phyloP scores from a whole-genome alignment of 768 basidiomycete genomes.

The Mycena kentingensis region DNA sequence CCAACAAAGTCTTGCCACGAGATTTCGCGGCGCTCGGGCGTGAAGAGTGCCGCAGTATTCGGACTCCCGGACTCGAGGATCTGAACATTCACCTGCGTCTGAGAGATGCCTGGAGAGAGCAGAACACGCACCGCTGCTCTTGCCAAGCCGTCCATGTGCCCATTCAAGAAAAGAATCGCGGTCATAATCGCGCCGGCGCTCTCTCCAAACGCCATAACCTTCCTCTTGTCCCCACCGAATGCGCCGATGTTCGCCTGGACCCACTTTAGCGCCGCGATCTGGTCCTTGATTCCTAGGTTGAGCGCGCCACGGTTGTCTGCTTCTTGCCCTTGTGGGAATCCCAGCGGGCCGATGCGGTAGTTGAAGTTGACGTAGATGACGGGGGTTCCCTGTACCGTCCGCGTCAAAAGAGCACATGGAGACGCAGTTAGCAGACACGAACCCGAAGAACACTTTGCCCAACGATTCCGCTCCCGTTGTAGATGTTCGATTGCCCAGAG shows the following conservation, averaged over 20 bases:
- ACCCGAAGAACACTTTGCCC: slow-evolving; percentile 29
- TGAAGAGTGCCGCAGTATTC: slow-evolving; percentile 30
- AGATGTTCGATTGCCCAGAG: slow-evolving; percentile 22
- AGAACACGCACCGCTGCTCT: slow-evolving; percentile 32
- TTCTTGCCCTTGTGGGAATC: slow-evolving; percentile 44
- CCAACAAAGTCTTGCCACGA: slow-evolving; percentile 33
- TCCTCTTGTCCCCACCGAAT: slow-evolving; percentile 60
- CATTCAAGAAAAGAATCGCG: slow-evolving; percentile 37
- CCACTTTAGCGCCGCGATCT: slow-evolving; percentile 45
- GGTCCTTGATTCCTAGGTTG: slow-evolving; percentile 45
- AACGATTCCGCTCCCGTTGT: slow-evolving; percentile 31
- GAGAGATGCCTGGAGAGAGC: not conserved
- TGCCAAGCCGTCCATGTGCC: slow-evolving; percentile 29
- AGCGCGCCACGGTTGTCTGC: slow-evolving; percentile 35
- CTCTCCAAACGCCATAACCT: slow-evolving; percentile 51
- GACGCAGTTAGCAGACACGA: not conserved
- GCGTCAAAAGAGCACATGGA: not conserved
- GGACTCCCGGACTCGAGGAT: slow-evolving; percentile 47
- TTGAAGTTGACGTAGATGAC: slow-evolving; percentile 51
- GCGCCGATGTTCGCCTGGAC: slow-evolving; percentile 54
- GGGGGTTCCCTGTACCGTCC: slow-evolving; percentile 33
- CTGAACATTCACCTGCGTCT: slow-evolving; percentile 22
- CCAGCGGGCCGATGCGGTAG: slow-evolving; percentile 52
- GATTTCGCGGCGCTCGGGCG: slow-evolving; percentile 31
- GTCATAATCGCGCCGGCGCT: slow-evolving; percentile 51